A percentile compares a stretch with the other conserved stretches of the same genome.
Evolutionary conservation across 2,329 filamentous ascomycete species (phyloP).

Genomic region (Lachnellula suecica): DNA sequence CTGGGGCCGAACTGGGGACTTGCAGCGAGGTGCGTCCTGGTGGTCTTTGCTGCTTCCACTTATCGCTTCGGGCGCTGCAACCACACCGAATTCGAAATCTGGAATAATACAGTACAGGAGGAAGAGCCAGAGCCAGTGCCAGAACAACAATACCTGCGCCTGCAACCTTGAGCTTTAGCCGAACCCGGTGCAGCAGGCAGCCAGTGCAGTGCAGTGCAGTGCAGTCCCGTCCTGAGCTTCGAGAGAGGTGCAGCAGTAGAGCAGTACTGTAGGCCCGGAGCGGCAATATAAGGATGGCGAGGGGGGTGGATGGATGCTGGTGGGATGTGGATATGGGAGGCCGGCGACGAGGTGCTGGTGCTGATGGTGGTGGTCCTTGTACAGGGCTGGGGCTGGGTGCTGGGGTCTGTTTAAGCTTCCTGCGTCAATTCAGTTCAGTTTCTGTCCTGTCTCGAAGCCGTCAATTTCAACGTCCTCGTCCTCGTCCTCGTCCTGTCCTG

Average conservation of each 20-base stretch:
- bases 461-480: no score
- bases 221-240: constrained; percentile 12
- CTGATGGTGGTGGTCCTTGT: no score
- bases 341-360: background rate
- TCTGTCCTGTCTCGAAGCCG: no score
- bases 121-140: no score
- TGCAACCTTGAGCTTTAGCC: constrained; percentile 21
- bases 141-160: background rate
- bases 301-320: background rate
- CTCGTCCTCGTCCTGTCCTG: background rate
- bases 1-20: constrained; percentile 24
- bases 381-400: no score
- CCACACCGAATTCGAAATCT: constrained; percentile 14
- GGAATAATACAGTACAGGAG: no score
- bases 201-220: no score
- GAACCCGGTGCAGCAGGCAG: constrained; percentile 16
- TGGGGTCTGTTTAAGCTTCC: background rate
- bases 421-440: no score
- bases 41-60: constrained; percentile 12
- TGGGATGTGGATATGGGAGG: background rate
- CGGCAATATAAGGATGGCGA: background rate
- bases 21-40: constrained; percentile 22
- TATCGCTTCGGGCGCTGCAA: constrained; percentile 21
- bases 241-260: background rate
- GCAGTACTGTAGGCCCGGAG: background rate